phyloP scores from a whole-genome alignment of 768 basidiomycete genomes.

The Lentinula guzmanii region DNA sequence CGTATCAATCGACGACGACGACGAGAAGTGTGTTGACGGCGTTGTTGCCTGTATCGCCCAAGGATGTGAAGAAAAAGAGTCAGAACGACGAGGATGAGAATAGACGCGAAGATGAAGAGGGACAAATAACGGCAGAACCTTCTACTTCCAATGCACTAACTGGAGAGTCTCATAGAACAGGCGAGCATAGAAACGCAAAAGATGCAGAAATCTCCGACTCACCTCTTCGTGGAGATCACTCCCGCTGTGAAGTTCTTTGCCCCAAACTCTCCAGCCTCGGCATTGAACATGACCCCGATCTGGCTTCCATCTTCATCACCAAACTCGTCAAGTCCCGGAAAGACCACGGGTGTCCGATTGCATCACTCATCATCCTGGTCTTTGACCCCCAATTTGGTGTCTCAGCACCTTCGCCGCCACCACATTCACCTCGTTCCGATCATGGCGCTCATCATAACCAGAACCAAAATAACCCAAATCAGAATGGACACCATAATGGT shows the following conservation, averaged over 20 bases:
- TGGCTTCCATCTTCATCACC: slow-evolving; percentile 3
- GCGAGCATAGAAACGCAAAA: neutral
- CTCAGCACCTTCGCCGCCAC: neutral
- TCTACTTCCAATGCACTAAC: neutral
- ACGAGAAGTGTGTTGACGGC: slow-evolving; percentile 4
- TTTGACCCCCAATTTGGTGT: slow-evolving; percentile 3
- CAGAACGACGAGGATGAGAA: neutral
- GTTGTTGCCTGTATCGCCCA: neutral
- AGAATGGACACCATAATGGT: neutral
- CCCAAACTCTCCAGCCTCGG: neutral
- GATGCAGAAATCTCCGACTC: neutral
- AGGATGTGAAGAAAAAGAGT: neutral
- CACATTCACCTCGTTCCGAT: neutral
- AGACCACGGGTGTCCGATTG: slow-evolving; percentile 3
- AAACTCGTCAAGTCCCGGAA: slow-evolving; percentile 2
- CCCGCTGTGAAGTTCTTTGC: neutral
- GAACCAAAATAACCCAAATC: neutral
- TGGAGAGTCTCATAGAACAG: neutral
- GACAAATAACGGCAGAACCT: neutral
- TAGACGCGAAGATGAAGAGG: neutral
- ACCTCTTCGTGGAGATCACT: neutral
- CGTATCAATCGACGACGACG: slow-evolving; percentile 1
- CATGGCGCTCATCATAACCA: neutral
- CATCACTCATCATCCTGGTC: neutral
- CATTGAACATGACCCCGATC: slow-evolving; percentile 4